Percentiles rank a stretch among this genome's conserved stretches.
phyloP scores from a whole-genome alignment of 257 asterid genomes.

The Nyctanthes arbortristis region DNA sequence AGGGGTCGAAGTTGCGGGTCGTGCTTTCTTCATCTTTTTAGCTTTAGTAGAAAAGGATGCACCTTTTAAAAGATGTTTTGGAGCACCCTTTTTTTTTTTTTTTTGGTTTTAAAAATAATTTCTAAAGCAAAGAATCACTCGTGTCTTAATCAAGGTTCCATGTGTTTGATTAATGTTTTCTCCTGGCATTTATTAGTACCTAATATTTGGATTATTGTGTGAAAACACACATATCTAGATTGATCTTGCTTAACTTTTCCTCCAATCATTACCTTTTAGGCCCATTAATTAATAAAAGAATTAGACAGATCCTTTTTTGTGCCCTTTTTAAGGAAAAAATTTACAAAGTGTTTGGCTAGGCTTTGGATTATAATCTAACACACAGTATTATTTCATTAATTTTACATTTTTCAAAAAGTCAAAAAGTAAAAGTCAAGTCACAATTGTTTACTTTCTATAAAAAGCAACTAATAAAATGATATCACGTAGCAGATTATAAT shows the following conservation, averaged over 20 bases:
- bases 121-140: constrained; percentile 16
- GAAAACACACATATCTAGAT: background rate
- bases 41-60: constrained; percentile 9
- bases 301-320: too few relatives aligned
- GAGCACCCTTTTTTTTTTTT: too few relatives aligned
- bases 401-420: too few relatives aligned
- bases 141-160: constrained; percentile 14
- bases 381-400: background rate
- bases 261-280: background rate
- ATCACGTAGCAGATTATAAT: too few relatives aligned
- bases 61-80: constrained; percentile 33
- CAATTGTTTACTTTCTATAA: too few relatives aligned
- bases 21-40: background rate
- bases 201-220: background rate
- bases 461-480: background rate
- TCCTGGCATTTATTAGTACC: background rate
- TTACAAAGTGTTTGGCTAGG: too few relatives aligned
- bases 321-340: too few relatives aligned
- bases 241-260: background rate
- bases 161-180: background rate
- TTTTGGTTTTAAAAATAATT: constrained; percentile 16
- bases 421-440: too few relatives aligned
- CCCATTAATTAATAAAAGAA: background rate
- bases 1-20: background rate
- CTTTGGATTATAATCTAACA: background rate